Evolutionary conservation across 495 filamentous ascomycete species (phyloP), one percentile per base, ranked within the genome.

Genomic region (Hypoxylon intermedium): DNA sequence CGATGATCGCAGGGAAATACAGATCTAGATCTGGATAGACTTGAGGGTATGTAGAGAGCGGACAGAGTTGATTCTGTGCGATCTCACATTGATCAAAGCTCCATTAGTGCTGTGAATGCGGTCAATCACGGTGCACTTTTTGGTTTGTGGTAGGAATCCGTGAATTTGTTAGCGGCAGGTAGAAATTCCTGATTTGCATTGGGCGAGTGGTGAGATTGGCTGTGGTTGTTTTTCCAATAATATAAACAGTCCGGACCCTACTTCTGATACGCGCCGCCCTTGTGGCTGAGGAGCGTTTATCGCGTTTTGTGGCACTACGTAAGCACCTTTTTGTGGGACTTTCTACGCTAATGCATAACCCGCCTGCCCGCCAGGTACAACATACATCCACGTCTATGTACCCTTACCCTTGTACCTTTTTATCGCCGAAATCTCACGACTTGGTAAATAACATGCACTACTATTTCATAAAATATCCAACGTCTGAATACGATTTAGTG

Each of bases 201-300:
- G 28, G n/a, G 28, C 42, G 53, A 43, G 24, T 58, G 43, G 46
- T 51, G 38, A 43, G 37, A 49, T 13, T 19, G n/a, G n/a, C 43
- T 53, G 42, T 58, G 26, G 58, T 65, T 70, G 65, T 68, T 68
- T 26, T 67, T 62, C 53, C 56, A 68, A 64, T 57, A 70, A 68
- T 47, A 48, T 60, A 60, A 60, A 70, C 67, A 70, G 37, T 52
- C 16, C 28, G 54, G 56, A 41, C 19, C 28, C 52, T 12, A 23
- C 41, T 31, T 56, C 31, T 34, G 43, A 47, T 41, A 60, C 58
- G 58, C 58, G 58, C 58, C 18, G 37, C 28, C 16, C 26, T 48
- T 26, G 58, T 60, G 58, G 52, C 45, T 63, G 48, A 4, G 24
- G 24, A 26, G 24, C n/a, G n/a, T 12, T 18, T 46, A 63, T 58